Base-by-base conservation (phyloP, 1,284 basidiomycete genomes). In the Taiwanofungus camphoratus region DNA sequence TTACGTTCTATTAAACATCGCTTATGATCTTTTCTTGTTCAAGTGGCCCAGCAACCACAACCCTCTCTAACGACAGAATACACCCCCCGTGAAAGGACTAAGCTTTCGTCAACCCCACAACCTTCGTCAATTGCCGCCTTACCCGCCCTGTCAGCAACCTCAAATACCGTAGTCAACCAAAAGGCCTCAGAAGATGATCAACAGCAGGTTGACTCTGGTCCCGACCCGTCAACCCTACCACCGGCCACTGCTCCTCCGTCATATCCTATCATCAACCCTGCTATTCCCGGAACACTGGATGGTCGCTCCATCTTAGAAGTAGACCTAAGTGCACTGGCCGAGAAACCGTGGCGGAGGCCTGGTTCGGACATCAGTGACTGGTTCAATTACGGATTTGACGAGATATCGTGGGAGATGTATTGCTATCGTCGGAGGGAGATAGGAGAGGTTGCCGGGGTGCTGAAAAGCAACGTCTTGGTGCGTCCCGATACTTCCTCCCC, bases 371-470 rank as follows among this genome's bases (percentile, higher is more conserved):
- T 98, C 44, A 89, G 88, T 54, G 95, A 98, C 68, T 99, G 92
- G 86, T 99, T 99, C 70, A 99, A 99, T 67, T 99, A 97, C 57
- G 96, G 96, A 0, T 99, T 99, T 61, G 95, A 99, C 63, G 96
- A 99, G 66, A 77, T 92, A 11, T 87, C 87, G 15, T 99, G 93
- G 91, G 87, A 90, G 54, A 81, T 85, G 35, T 99, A 94, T 63
- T 87, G 90, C 56, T 84, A 87, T 60, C 82, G 90, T 55, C 76
- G 93, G 57, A 74, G 87, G 31, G 87, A 90, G 46, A 70, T 95
- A 52, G 84, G 85, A 2, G 86, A 91, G 38, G 68, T 86, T 40
- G 87, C 89, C 5, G 77, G 77, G 41, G 82, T 86, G 32, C 67
- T 90, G 36, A 90, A 89, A 60, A 74, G 76, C 0, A 87, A 84